Conservation (phyloP, 2,329 filamentous ascomycete species). For the Pseudogymnoascus sp. region DNA sequence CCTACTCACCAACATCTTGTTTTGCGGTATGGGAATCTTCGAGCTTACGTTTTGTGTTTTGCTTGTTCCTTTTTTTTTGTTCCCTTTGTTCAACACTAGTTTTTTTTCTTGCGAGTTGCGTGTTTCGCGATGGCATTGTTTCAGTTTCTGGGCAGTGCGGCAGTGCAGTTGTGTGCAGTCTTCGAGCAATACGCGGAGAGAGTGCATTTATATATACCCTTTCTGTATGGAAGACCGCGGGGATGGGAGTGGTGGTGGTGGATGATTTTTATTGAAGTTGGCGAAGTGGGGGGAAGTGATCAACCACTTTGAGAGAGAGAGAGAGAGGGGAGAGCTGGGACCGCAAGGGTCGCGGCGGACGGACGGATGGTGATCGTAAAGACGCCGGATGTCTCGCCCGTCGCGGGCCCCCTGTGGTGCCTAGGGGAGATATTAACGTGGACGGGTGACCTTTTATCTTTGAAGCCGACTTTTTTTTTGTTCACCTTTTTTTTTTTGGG, state of each 20-base stretch:
- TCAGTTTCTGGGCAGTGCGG: too few relatives aligned
- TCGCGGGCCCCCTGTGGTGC: neutral
- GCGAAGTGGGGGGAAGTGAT: neutral
- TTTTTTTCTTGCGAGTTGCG: neutral
- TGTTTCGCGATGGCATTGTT: neutral
- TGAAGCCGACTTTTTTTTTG: neutral
- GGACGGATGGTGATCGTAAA: neutral
- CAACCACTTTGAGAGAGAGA: neutral
- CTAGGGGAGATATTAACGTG: neutral
- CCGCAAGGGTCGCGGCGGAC: neutral
- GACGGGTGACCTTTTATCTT: neutral
- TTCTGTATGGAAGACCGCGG: neutral
- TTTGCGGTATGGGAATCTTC: neutral
- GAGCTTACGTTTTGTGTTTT: neutral
- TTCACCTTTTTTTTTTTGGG: neutral
- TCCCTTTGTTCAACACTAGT: neutral
- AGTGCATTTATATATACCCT: conserved; percentile 2
- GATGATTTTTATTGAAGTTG: neutral
- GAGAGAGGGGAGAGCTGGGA: neutral
- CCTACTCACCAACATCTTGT: neutral
- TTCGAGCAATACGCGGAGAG: conserved; percentile 5
- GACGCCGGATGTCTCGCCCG: neutral
- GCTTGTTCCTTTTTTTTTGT: neutral
- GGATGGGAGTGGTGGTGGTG: neutral
- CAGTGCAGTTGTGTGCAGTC: neutral